Percentiles rank a stretch among this genome's conserved stretches.
Evolutionary conservation across 139 green algal genomes (phyloP).

Genomic region (Chlamydomonas sphaeroides): DNA sequence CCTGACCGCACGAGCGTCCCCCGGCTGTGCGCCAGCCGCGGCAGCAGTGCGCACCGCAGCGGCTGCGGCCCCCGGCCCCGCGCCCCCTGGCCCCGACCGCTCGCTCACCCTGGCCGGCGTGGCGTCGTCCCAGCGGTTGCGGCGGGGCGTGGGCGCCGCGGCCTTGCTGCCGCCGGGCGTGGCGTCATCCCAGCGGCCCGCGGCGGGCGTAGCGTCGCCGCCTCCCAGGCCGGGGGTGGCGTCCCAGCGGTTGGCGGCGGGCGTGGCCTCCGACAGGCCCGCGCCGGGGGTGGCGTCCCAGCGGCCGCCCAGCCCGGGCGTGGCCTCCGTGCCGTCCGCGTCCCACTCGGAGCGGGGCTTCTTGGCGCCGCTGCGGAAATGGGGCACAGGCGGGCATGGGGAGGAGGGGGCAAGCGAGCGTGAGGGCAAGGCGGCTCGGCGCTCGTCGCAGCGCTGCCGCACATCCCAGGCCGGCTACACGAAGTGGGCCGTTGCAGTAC

Average conservation of each 20-base stretch:
- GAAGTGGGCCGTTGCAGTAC: too few relatives aligned
- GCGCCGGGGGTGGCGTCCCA: constrained; percentile 86
- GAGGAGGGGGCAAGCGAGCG: too few relatives aligned
- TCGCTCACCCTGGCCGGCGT: constrained; percentile 54
- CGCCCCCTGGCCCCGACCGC: not conserved
- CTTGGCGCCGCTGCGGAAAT: constrained; percentile 42
- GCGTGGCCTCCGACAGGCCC: constrained; percentile 47
- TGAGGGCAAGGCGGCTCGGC: too few relatives aligned
- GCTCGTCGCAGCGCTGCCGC: too few relatives aligned
- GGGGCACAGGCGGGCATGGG: too few relatives aligned
- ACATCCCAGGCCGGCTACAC: too few relatives aligned
- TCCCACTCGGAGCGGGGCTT: constrained; percentile 87
- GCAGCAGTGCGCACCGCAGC: not conserved
- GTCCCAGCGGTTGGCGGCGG: constrained; percentile 77
- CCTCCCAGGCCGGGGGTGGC: constrained; percentile 66
- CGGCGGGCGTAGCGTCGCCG: constrained; percentile 22
- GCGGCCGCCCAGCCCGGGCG: constrained; percentile 67
- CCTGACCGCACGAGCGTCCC: not conserved
- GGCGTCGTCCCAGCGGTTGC: constrained; percentile 82
- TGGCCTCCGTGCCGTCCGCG: constrained; percentile 71
- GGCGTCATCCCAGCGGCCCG: constrained; percentile 72
- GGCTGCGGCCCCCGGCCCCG: too few relatives aligned
- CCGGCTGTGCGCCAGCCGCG: too few relatives aligned
- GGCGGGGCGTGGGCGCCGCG: constrained; percentile 42
- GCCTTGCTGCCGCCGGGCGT: constrained; percentile 47